Evolutionary conservation across 805 yeast genomes (phyloP), one percentile per base, ranked within the genome.

Genomic region (Torulaspora indica): DNA sequence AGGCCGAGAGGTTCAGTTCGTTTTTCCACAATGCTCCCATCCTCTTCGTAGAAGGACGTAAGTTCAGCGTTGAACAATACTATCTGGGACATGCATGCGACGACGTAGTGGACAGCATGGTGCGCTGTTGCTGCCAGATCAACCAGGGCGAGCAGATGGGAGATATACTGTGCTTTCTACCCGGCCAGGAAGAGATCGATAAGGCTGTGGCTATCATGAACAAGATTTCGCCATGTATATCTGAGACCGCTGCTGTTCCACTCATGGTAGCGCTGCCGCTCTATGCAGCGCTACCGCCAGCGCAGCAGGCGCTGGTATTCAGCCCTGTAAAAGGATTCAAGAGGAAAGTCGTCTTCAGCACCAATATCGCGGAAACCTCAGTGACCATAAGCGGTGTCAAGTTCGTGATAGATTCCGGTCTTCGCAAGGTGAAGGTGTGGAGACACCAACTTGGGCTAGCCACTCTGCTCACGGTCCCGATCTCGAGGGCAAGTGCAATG

Each of bases 121-220:
- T 86, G 9, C 77, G 83, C 52, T 70, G 90, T 1, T 79, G 87
- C 9, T 75, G 85, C 2, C 96, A 89, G 60, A 71, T 90, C 10
- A 90, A 93, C 59, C 72, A 75, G 53, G 71, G 84, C 6, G 96
- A 93, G 60, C 85, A 77, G 13, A 40, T 58, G 27, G 98, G 99
- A 36, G 98, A 93, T 62, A 77, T 93, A n/a, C 67, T 93, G 23
- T 91, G 91, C 43, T 93, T 93, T 60, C 68, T 93, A 43, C 90
- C 98, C 0, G 98, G 98, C 49, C 98, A 93, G 64, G 98, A 93
- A 60, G 98, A 93, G 59, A 93, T 93, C 62, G 98, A 93, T 61
- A 83, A 83, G 54, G 82, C 85, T 10, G 88, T 79, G 1, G 75
- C 77, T 12, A 65, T 82, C 1, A 66, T 93, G 43, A 74, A 70